These are phyloP conservation scores for Mentha longifolia DNA, from an alignment of 257 asterid genomes.

Conservation along the genomic window DNA sequence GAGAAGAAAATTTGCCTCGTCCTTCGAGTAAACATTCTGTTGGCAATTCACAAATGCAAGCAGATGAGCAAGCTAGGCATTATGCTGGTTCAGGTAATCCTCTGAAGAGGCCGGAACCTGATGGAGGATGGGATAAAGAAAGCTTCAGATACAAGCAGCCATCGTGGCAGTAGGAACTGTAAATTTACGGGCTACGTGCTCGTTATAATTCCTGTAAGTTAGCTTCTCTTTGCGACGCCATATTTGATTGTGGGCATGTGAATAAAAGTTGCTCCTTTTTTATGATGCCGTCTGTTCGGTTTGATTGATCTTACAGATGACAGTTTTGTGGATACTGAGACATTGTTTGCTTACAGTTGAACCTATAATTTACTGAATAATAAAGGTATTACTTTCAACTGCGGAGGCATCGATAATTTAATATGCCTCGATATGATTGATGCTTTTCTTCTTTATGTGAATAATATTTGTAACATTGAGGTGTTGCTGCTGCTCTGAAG, in stretches of 20 bases:
- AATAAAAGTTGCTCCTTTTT: not conserved
- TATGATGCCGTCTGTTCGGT: not conserved
- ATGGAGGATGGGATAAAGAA: constrained; percentile 76
- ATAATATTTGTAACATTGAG: not conserved
- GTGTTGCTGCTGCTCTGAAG: too few species aligned
- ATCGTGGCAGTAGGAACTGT: constrained; percentile 60
- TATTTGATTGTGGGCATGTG: not conserved
- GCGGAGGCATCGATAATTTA: not conserved
- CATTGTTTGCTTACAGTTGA: not conserved
- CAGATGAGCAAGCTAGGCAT: constrained; percentile 70
- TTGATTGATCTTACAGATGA: not conserved
- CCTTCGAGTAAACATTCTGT: constrained; percentile 65
- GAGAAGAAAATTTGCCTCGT: constrained; percentile 56
- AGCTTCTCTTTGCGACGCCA: constrained; percentile 7
- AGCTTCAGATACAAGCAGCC: constrained; percentile 74
- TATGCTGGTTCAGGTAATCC: constrained; percentile 54
- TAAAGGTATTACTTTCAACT: not conserved
- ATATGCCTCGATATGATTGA: not conserved
- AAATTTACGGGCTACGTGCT: not conserved
- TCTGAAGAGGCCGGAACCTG: constrained; percentile 80
- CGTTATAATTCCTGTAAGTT: constrained; percentile 38
- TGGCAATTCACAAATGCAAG: constrained; percentile 60
- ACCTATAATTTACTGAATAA: not conserved
- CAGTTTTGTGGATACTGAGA: not conserved
- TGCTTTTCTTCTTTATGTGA: not conserved